phyloP scores from a whole-genome alignment of 176 grass and related monocot genomes.

The Phyllostachys edulis region DNA sequence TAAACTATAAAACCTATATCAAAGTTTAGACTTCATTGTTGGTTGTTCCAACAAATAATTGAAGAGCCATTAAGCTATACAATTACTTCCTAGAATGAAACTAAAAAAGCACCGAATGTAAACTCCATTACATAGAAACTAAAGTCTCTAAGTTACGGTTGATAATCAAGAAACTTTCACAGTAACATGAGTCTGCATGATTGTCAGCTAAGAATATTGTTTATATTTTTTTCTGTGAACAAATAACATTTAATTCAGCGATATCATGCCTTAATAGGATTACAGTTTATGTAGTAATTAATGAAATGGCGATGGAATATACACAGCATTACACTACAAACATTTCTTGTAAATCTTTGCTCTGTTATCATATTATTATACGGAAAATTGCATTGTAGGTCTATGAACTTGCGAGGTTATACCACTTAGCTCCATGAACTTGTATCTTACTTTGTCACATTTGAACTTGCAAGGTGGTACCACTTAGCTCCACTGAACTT shows the following conservation, averaged over 20 bases:
- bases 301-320: neutral
- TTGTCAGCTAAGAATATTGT: neutral
- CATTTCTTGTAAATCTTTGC: neutral
- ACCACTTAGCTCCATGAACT: too few relatives aligned
- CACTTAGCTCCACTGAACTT: too few relatives aligned
- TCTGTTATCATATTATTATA: neutral
- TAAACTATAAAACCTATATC: too few relatives aligned
- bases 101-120: neutral
- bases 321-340: neutral
- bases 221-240: too few relatives aligned
- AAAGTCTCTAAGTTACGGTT: slow-evolving; percentile 2
- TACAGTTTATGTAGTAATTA: neutral
- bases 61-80: too few relatives aligned
- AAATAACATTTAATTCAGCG: too few relatives aligned
- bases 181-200: neutral
- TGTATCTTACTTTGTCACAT: too few relatives aligned
- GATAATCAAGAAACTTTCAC: neutral
- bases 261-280: neutral
- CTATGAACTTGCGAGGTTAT: too few relatives aligned
- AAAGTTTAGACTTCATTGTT: too few relatives aligned
- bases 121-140: slow-evolving; percentile 3
- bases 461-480: too few relatives aligned
- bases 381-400: too few relatives aligned
- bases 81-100: neutral
- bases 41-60: too few relatives aligned